phyloP scores from a whole-genome alignment of 1,139 yeast species.

The Suhomyces kunorum region DNA sequence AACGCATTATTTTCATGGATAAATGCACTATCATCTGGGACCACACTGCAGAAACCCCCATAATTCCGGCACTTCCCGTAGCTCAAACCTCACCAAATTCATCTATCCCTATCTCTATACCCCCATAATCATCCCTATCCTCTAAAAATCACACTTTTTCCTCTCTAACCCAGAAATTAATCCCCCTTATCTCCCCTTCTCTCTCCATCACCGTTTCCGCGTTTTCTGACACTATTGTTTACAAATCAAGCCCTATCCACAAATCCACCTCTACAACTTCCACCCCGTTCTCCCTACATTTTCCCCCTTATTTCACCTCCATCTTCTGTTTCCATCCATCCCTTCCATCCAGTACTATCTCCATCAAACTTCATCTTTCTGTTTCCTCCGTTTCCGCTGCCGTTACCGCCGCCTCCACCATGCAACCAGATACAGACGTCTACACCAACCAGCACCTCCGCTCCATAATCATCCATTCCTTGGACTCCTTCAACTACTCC shows the following conservation, averaged over 20 bases:
- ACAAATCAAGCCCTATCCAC: conserved; percentile 1
- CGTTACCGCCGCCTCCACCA: not conserved
- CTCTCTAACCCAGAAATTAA: too few relatives aligned
- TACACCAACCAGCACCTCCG: conserved; percentile 47
- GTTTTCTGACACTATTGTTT: not conserved
- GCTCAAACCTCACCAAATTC: too few relatives aligned
- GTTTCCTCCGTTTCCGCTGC: not conserved
- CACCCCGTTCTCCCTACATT: not conserved
- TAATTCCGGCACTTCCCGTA: too few relatives aligned
- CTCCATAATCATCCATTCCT: conserved; percentile 61
- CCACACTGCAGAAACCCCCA: too few relatives aligned
- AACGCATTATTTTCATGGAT: too few relatives aligned
- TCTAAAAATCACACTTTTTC: too few relatives aligned
- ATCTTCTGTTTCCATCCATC: not conserved
- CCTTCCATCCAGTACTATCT: too few relatives aligned
- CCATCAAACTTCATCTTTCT: not conserved
- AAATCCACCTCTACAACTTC: not conserved
- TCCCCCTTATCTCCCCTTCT: not conserved
- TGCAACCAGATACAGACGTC: conserved; percentile 8
- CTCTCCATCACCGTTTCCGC: not conserved
- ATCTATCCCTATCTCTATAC: too few relatives aligned
- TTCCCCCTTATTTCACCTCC: not conserved
- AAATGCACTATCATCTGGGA: too few relatives aligned
- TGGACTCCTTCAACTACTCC: conserved; percentile 66
- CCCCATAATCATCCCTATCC: too few relatives aligned